Base-by-base conservation (phyloP, 495 filamentous ascomycete genomes). In the Extremus antarcticus region DNA sequence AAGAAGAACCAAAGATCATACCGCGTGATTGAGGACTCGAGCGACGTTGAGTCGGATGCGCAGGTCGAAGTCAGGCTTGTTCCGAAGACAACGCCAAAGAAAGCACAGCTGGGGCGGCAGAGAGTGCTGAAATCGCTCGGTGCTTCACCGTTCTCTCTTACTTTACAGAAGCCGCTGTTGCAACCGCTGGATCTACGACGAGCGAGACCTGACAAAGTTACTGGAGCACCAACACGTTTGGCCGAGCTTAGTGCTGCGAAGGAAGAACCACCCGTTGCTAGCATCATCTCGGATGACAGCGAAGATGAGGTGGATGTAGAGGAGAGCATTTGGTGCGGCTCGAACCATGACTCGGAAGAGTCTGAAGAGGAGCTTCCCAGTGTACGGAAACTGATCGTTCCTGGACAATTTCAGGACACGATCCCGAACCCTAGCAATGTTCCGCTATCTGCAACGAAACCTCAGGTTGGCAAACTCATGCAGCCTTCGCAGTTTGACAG, bases 301-400 rank as follows among this genome's bases (percentile, higher is more conserved):
- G 7, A 7, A 23, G 53, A 56, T 9, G 43, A 49, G 9, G 35
- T 35, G 9, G 55, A 57, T 22, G 54, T 58, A 32, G 66, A 67
- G 53, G 56, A 64, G 43, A 69, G 61, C 47, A 17, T 69, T 2
- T 64, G 58, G 58, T 69, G 64, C 55, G 62, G 51, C 21, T 56
- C 55, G 2, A 50, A 57, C 15, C 16, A 21, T n/a, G 11, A 16
- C 2, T 46, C 45, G 1, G 52, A 55, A 4, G 29, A 38, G 11
- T 62, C 51, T 17, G 61, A 61, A n/a, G 66, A 67, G 22, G 55
- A 58, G 29, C 32, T 58, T 11, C 59, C 55, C 11, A 58, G 56
- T 40, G 55, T 51, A 2, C 43, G 55, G 13, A 57, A 51, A 47
- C 39, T 62, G 25, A 23, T 62, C 15, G 38, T 10, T 21, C 29